A percentile compares a stretch with the other conserved stretches of the same genome.
phyloP scores from a whole-genome alignment of 208 protist genomes.

The Wallacemonas sp. region DNA sequence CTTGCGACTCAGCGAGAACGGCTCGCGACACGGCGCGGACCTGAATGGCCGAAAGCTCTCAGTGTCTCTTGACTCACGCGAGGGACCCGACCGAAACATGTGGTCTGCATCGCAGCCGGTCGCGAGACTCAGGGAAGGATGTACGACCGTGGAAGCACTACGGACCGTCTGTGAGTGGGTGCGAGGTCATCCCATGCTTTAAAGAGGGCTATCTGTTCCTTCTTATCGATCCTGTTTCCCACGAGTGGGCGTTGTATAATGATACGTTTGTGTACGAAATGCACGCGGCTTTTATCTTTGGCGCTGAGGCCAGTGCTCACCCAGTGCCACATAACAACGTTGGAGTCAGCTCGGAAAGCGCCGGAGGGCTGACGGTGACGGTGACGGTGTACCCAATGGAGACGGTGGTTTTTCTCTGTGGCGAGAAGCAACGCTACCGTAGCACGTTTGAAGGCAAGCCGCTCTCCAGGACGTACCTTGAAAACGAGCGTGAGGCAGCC shows the following conservation, averaged over 20 bases:
- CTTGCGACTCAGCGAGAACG: too few relatives aligned
- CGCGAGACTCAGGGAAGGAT: too few relatives aligned
- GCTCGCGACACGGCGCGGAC: too few relatives aligned
- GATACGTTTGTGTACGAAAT: constrained; percentile 66
- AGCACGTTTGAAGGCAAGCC: constrained; percentile 30
- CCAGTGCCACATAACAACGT: constrained; percentile 9
- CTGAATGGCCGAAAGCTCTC: too few relatives aligned
- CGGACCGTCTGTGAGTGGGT: constrained; percentile 19
- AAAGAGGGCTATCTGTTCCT: constrained; percentile 36
- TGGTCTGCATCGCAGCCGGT: too few relatives aligned
- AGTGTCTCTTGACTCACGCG: too few relatives aligned
- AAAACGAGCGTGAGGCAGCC: constrained; percentile 10
- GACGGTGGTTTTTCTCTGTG: constrained; percentile 50
- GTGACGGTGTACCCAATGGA: constrained; percentile 59
- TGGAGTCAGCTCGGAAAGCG: constrained; percentile 21
- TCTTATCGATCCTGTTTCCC: constrained; percentile 22
- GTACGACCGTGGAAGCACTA: constrained; percentile 34
- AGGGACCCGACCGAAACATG: too few relatives aligned
- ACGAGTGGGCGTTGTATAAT: constrained; percentile 66
- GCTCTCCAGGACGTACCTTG: constrained; percentile 42
- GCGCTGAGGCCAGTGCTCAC: not conserved
- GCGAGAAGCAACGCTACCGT: constrained; percentile 21
- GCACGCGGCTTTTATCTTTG: constrained; percentile 49
- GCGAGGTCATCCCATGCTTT: constrained; percentile 33
- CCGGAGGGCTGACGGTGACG: constrained; percentile 23